Percentiles rank a stretch among this genome's conserved stretches.
Evolutionary conservation across 1,139 yeast genomes (phyloP).

Genomic region (Taiozyma sp.): DNA sequence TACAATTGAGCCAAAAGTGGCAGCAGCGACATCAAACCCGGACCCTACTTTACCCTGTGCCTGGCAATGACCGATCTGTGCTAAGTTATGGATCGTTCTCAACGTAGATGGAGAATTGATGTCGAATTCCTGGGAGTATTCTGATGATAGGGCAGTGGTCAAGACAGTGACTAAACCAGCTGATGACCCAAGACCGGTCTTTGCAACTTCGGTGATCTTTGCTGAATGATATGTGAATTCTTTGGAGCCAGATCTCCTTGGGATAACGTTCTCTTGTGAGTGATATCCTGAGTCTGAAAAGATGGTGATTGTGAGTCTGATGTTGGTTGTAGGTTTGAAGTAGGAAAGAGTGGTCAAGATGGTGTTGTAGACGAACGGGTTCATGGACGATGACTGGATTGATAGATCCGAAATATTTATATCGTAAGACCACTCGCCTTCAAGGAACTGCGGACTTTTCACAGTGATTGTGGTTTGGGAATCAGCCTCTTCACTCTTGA

Average conservation of each 20-base stretch:
- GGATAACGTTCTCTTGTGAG: conserved; percentile 52
- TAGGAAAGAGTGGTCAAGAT: conserved; percentile 54
- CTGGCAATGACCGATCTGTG: conserved; percentile 87
- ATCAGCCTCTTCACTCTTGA: conserved; percentile 24
- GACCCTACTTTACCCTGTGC: conserved; percentile 96
- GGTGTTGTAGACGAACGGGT: conserved; percentile 77
- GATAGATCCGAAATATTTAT: conserved; percentile 14
- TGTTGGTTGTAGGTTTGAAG: conserved; percentile 29
- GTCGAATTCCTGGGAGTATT: conserved; percentile 34
- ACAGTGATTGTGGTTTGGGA: conserved; percentile 35
- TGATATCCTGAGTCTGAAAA: conserved; percentile 91
- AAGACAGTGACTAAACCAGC: conserved; percentile 89
- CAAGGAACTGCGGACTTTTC: conserved; percentile 73
- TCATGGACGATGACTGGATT: conserved; percentile 32
- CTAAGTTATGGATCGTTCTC: conserved; percentile 61
- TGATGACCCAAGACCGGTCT: conserved; percentile 94
- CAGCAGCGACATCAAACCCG: conserved; percentile 96
- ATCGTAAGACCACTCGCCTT: conserved; percentile 66
- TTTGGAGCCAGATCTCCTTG: conserved; percentile 31
- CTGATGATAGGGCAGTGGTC: conserved; percentile 61
- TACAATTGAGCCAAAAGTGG: conserved; percentile 83
- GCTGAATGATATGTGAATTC: conserved; percentile 55
- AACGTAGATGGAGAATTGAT: conserved; percentile 21
- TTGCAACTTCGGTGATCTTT: conserved; percentile 70
- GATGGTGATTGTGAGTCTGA: conserved; percentile 49